Conservation (phyloP, 129 eudicot genomes). For the Gnaphalium uliginosum region DNA sequence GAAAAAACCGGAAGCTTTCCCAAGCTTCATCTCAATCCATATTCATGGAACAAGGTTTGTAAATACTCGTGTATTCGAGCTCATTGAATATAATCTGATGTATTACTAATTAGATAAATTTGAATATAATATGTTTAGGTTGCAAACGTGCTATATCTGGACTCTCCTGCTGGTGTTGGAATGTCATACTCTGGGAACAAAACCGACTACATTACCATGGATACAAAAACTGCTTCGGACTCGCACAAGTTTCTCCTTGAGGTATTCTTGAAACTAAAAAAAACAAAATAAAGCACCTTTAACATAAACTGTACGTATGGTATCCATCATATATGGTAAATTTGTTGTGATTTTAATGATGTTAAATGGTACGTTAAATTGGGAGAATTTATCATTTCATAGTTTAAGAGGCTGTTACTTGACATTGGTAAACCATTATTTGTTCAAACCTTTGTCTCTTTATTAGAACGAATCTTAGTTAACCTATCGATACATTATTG, state of each 20-base stretch:
- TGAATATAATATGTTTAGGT: conserved; percentile 46
- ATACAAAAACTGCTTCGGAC: conserved; percentile 74
- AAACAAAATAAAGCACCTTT: not conserved
- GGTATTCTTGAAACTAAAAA: conserved; percentile 45
- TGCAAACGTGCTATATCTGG: conserved; percentile 78
- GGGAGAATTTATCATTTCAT: not conserved
- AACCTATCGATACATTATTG: not conserved
- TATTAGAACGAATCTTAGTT: not conserved
- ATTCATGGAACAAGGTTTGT: conserved; percentile 84
- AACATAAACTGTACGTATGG: not conserved
- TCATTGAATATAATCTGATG: conserved; percentile 12
- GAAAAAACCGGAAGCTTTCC: conserved; percentile 69
- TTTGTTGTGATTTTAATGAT: not conserved
- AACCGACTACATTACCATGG: conserved; percentile 72
- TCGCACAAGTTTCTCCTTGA: conserved; percentile 87
- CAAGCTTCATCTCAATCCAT: conserved; percentile 81
- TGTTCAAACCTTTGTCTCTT: not conserved
- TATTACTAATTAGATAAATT: conserved; percentile 10
- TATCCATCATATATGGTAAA: not conserved
- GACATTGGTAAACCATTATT: not conserved
- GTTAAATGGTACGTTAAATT: not conserved
- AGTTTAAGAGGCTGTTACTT: not conserved
- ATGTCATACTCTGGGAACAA: conserved; percentile 67
- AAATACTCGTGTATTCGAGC: conserved; percentile 4
- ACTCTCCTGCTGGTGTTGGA: conserved; percentile 98